A percentile compares a stretch with the other conserved stretches of the same genome.
These are phyloP conservation scores for Stromatinia cepivora DNA, from an alignment of 2,329 filamentous ascomycete species.

Conservation along the genomic window DNA sequence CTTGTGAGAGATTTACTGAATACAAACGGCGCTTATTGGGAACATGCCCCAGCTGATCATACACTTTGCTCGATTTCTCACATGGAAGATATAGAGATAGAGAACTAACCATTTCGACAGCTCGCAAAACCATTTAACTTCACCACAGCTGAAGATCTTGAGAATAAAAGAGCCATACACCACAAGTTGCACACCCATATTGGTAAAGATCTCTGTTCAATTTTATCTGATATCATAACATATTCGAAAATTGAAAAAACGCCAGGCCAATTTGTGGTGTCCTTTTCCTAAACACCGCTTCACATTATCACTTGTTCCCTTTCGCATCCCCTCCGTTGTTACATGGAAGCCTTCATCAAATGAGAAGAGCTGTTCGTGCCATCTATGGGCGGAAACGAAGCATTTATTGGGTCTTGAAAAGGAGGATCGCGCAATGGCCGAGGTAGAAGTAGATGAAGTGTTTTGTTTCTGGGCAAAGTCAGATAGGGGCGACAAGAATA, in stretches of 20 bases:
- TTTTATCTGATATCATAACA: constrained; percentile 15
- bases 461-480: constrained; percentile 69
- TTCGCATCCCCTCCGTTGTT: constrained; percentile 6
- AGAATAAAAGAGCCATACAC: background rate
- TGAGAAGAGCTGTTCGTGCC: background rate
- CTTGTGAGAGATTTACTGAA: background rate
- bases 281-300: constrained; percentile 22
- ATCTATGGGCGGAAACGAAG: background rate
- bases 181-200: background rate
- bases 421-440: constrained; percentile 93
- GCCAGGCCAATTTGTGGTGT: constrained; percentile 17
- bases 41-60: background rate
- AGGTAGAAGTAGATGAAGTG: constrained; percentile 99
- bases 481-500: background rate
- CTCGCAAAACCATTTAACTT: background rate
- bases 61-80: background rate
- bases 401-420: constrained; percentile 94
- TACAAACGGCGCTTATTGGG: background rate
- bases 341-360: constrained; percentile 4
- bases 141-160: background rate
- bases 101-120: background rate
- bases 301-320: constrained; percentile 8
- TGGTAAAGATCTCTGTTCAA: constrained; percentile 2
- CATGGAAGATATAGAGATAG: background rate
- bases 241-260: constrained; percentile 17